Evolutionary conservation across 2,329 filamentous ascomycete genomes (phyloP), one percentile per base, ranked within the genome.

Genomic region (Aureobasidium sp.): DNA sequence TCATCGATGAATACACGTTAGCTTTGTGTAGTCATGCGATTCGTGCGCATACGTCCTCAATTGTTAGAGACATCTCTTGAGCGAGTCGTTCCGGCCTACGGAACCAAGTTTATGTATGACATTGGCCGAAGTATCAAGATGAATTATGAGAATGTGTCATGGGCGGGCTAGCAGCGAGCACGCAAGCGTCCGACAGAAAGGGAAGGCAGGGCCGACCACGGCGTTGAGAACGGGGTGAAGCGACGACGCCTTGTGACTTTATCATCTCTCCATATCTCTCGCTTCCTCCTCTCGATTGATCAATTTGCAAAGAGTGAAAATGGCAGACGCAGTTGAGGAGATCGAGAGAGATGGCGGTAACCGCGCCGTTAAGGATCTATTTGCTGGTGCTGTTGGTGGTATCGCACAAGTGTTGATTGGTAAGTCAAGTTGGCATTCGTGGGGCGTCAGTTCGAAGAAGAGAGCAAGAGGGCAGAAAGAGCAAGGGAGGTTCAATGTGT

Each of bases 361-460:
- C 63, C 69, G 72, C 59, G 76, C 89, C 55, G 41, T 64, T 20
- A 99, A 97, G 81, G 94, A 99, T 77, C 80, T 99, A 63, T 89
- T 93, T 72, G 85, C 94, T 12, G 94, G 94, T 41, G 94, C 94
- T 64, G 89, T 88, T 8, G 94, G 94, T 66, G 94, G 94, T 69
- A 82, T 97, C 69, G 93, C 94, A 20, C 94, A 99, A 77, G 94
- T 99, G 47, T 78, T 99, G 65, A 83, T 97, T 67, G 93, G 92
- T 96, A 78, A 77, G 85, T 82, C 5, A 48, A 37, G 61, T n/a
- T 44, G 51, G 34, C 47, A 27, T 43, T 5, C 7, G 4, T 27
- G 57, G 34, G 50, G 34, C 7, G 13, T 46, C 43, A 26, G 46
- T 26, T 43, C 15, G 17, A 41, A 8, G 15, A 43, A 17, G 34